Evolutionary conservation across 352 stramenopile genomes (phyloP), one percentile per base, ranked within the genome.

Genomic region (Globisporangium cederbergense): DNA sequence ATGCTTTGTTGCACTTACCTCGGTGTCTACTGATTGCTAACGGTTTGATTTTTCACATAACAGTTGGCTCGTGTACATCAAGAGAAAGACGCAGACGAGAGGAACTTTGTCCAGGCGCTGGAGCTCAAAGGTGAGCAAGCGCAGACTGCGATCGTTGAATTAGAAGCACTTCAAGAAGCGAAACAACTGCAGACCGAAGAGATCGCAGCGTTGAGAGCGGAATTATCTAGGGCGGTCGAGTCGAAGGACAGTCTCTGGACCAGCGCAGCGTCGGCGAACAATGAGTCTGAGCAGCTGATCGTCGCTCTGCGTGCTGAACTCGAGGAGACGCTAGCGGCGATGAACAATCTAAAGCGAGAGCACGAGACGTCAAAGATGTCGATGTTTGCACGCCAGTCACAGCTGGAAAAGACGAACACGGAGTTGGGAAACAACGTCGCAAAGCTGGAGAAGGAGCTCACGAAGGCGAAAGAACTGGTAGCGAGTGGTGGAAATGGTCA

Each of bases 341-440:
- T 90, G 65, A 79, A 68, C 36, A 78, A 71, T 16, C 62, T 90
- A 28, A 93, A 93, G 66, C 77, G 73, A 9, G 84, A 93, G 63
- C 72, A 88, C 28, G 71, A 72, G 2, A 79, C 89, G 32, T 69
- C 81, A 3, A 93, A 92, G 62, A 66, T 75, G 36, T 72, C 76
- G 7, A 91, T 91, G 81, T 93, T 84, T 56, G 72, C 76, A 25
- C 81, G 84, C 10, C 86, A 95, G 67, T 80, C 77, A 34, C 77
- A 88, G 54, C 70, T 95, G 40, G 86, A 95, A 65, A 88, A 73
- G 50, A 83, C 80, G 0, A 95, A 93, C 60, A 77, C 77, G 1
- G 81, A 92, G 65, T 71, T 95, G 22, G 81, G 78, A 14, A 86
- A 76, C 18, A 83, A 69, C 47, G 80, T 95, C 18, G 86, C 86